Evolutionary conservation across 257 asterid species (phyloP), one percentile per base, ranked within the genome.

Genomic region (Galeopsis tetrahit): DNA sequence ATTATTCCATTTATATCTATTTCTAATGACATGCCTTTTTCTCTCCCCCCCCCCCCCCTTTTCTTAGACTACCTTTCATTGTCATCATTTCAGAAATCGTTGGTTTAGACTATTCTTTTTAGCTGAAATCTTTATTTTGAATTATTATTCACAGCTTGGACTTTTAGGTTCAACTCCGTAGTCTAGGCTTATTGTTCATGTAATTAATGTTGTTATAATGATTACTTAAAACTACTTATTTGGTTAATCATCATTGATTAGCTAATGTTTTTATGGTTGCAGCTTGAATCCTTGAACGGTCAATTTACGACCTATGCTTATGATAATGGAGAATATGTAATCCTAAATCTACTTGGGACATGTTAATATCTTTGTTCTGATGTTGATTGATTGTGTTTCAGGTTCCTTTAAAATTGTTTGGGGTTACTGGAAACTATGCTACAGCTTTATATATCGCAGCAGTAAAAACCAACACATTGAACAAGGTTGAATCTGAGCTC

Each of bases 381-480:
- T 40, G 63, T 72, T 56, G 33, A 21, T 55, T 61, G 36, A 51
- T 67, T 59, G 67, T 63, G 65, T 72, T 75, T 70, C 79, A 90
- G 99, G 93, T 94, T 73, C 99, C 97, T 2, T 7, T 95, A 77
- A 82, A 83, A 4, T 71, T 91, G 95, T 95, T 76, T 77, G 99
- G 98, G 13, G 88, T 82, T 46, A 85, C 93, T 80, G 98, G 96
- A 75, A 92, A 95, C 86, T 95, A 95, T 82, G 97, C 98, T 57
- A 82, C 98, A 0, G 97, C 98, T 39, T 78, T 95, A 78, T 94
- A 94, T 83, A 82, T 91, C 28, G 82, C 94, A 67, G 89, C 97
- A 9, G 98, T 90, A 71, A 95, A 88, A 82, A 89, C 86, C 48
- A 92, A 88, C 65, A 48, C 69, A 43, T 80, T 95, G 84, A 98